A percentile compares a stretch with the other conserved stretches of the same genome.
These are phyloP conservation scores for Lentinula boryana DNA, from an alignment of 768 basidiomycete genomes.

Conservation along the genomic window DNA sequence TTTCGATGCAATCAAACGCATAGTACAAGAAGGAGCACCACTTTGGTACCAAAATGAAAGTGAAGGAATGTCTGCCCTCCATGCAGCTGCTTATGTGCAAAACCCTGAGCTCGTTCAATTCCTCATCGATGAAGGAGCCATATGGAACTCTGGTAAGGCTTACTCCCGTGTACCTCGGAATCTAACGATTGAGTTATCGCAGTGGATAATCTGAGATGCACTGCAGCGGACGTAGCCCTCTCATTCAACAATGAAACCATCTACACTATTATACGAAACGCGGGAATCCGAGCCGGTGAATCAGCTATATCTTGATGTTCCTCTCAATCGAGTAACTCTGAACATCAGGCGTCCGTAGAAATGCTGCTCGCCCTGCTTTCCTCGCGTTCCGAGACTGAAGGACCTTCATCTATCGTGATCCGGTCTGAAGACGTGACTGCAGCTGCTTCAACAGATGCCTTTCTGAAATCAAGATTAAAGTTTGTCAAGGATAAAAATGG, in stretches of 20 bases:
- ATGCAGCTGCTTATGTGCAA: conserved; percentile 78
- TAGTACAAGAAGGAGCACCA: conserved; percentile 67
- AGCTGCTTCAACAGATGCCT: conserved; percentile 57
- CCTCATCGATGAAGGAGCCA: conserved; percentile 75
- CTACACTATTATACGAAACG: conserved; percentile 81
- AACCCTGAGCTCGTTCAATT: conserved; percentile 56
- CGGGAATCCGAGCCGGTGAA: conserved; percentile 86
- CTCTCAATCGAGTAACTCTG: conserved; percentile 1
- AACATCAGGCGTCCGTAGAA: conserved; percentile 35
- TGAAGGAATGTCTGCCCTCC: conserved; percentile 77
- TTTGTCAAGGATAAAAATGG: conserved; percentile 67
- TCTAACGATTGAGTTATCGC: conserved; percentile 1
- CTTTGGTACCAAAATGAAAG: conserved; percentile 85
- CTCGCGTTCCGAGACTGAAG: conserved; percentile 31
- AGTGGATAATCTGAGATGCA: conserved; percentile 78
- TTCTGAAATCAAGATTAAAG: conserved; percentile 62
- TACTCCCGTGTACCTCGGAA: not conserved
- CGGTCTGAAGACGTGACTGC: conserved; percentile 49
- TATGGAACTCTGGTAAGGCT: conserved; percentile 81
- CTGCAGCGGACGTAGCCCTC: conserved; percentile 86
- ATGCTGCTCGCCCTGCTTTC: conserved; percentile 63
- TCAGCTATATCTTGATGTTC: conserved; percentile 12
- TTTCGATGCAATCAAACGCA: conserved; percentile 37
- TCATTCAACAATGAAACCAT: conserved; percentile 74
- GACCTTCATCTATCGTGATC: conserved; percentile 31